Base-by-base conservation (phyloP, 2,329 filamentous ascomycete genomes). In the Phialocephala sp. region DNA sequence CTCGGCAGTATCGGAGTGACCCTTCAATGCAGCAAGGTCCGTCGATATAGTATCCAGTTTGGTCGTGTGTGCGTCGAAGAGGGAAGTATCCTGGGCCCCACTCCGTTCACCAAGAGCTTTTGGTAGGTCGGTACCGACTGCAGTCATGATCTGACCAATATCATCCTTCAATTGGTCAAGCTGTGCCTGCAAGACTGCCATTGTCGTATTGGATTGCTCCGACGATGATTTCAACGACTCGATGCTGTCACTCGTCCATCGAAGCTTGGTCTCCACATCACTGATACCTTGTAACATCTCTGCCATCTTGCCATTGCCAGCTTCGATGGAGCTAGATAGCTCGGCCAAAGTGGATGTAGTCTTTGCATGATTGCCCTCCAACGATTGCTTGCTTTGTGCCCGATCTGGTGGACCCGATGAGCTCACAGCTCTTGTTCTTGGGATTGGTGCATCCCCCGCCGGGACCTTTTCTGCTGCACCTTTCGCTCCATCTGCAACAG, bases 131-230 rank as follows among this genome's bases (percentile, higher is more conserved):
- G 69, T 20, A 8, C 71, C 71, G 27, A 75, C 64, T 22, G 70
- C 63, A 37, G 70, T 66, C 8, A 74, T 66, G 22, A 76, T 68
- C 2, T 63, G 52, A 18, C 67, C 72, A 36, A 75, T 66, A 64
- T 76, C 73, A 11, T 63, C 62, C 63, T 74, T 72, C 52, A 76
- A 63, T 66, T 76, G 72, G 54, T 76, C 74, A 39, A 76, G 60
- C 59, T 76, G 73, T 45, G 71, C 72, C 64, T 74, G 73, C 60
- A 76, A 66, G 15, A 72, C 70, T 2, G 72, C 64, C 11, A 65
- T 69, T 18, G 65, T 69, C 1, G 72, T 74, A 63, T 59, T 68
- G 43, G 71, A 71, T 62, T 72, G 66, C 18, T 75, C 69, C 8
- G 68, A 69, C 36, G 62, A 67, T 8, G 67, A 57, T 43, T 69